phyloP scores from a whole-genome alignment of 2,329 filamentous ascomycete species.

The Neonectria ditissima region DNA sequence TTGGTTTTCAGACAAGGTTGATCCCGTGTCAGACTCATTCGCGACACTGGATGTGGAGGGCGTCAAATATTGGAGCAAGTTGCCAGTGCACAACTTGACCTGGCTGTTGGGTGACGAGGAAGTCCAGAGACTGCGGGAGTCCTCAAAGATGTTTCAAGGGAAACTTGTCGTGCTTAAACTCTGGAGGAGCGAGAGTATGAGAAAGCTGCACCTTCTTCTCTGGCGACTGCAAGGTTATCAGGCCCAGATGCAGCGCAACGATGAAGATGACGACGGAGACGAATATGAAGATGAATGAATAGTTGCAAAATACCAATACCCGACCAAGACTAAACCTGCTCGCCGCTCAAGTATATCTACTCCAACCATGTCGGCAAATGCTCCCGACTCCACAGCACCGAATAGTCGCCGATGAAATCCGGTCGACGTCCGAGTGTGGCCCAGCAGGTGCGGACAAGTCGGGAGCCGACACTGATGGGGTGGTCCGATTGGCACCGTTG shows the following conservation, averaged over 20 bases:
- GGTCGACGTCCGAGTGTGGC: constrained; percentile 21
- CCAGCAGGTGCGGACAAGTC: constrained; percentile 7
- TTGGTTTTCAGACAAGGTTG: constrained; percentile 50
- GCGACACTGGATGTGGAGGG: constrained; percentile 58
- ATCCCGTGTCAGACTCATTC: constrained; percentile 51
- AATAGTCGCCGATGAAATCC: constrained; percentile 3
- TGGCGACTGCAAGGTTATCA: constrained; percentile 72
- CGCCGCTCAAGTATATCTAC: not conserved
- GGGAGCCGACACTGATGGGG: constrained; percentile 21
- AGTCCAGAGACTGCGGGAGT: constrained; percentile 52
- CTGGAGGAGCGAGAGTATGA: constrained; percentile 53
- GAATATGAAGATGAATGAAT: constrained; percentile 14
- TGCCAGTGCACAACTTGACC: constrained; percentile 66
- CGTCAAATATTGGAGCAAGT: constrained; percentile 49
- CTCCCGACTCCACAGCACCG: not conserved
- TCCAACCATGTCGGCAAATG: not conserved
- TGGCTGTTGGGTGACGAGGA: constrained; percentile 63
- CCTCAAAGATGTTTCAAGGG: constrained; percentile 50
- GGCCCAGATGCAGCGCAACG: constrained; percentile 21
- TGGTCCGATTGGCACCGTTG: constrained; percentile 22
- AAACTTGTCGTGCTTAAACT: constrained; percentile 57
- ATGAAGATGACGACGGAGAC: constrained; percentile 10
- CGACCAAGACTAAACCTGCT: not conserved
- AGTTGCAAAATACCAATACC: not conserved
- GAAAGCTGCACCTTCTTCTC: constrained; percentile 61